Evolutionary conservation across 164 flowering plant species (phyloP).

Genomic region (grape (Vitis vinifera)): DNA sequence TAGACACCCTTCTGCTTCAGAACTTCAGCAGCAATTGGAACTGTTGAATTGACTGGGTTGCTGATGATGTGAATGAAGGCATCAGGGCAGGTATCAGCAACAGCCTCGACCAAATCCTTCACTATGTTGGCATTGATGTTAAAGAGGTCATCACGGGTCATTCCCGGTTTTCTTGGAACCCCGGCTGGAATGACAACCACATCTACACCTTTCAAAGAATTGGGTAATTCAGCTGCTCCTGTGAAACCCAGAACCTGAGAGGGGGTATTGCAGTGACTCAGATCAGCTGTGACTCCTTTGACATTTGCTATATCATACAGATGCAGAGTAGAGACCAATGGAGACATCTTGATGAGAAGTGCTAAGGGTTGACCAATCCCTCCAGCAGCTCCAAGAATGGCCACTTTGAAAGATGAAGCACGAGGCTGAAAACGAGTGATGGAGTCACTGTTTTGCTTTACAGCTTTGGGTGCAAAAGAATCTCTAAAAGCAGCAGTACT

Average conservation of each 20-base stretch:
- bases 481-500: slow-evolving; percentile 29
- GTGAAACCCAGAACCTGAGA: slow-evolving; percentile 62
- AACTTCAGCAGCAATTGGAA: slow-evolving; percentile 68
- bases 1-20: slow-evolving; percentile 68
- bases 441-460: slow-evolving; percentile 25
- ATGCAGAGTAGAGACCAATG: slow-evolving; percentile 55
- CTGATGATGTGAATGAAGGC: slow-evolving; percentile 72
- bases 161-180: slow-evolving; percentile 57
- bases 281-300: slow-evolving; percentile 73
- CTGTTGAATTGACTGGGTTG: slow-evolving; percentile 70
- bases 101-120: slow-evolving; percentile 54
- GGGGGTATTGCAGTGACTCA: slow-evolving; percentile 76
- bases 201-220: slow-evolving; percentile 54
- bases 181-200: slow-evolving; percentile 73
- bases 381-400: slow-evolving; percentile 72
- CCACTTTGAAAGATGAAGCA: slow-evolving; percentile 60
- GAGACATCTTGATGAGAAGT: slow-evolving; percentile 69
- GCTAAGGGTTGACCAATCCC: slow-evolving; percentile 61
- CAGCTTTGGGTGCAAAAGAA: slow-evolving; percentile 35
- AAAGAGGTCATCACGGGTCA: slow-evolving; percentile 63
- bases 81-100: slow-evolving; percentile 66
- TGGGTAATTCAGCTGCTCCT: slow-evolving; percentile 49
- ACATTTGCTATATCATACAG: slow-evolving; percentile 71
- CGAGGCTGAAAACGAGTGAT: slow-evolving; percentile 26
- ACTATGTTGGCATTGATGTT: slow-evolving; percentile 62